These are phyloP conservation scores for Pythium sp. DNA, from an alignment of 352 stramenopile species.

Conservation along the genomic window DNA sequence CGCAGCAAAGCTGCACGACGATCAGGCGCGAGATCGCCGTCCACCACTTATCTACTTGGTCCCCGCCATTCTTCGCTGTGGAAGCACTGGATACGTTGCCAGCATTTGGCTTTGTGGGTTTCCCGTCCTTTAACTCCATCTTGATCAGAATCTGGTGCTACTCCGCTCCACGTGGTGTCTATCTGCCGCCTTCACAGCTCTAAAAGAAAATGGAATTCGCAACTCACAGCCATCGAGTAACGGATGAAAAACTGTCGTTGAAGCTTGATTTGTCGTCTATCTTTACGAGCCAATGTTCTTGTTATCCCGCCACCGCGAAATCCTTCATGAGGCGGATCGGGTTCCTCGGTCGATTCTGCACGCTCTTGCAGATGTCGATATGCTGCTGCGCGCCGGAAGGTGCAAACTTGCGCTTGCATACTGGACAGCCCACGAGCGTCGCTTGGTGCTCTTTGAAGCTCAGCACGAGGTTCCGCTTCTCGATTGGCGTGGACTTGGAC, in stretches of 20 bases:
- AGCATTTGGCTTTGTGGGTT: neutral
- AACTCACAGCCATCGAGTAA: neutral
- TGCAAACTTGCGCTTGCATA: constrained; percentile 77
- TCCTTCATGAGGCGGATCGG: constrained; percentile 59
- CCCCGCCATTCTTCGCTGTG: neutral
- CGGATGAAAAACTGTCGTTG: neutral
- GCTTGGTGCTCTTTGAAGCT: constrained; percentile 81
- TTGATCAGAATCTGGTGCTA: neutral
- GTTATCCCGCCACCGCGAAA: constrained; percentile 59
- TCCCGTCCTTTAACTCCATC: neutral
- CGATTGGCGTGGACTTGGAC: constrained; percentile 25
- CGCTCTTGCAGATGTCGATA: constrained; percentile 82
- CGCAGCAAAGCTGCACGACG: constrained; percentile 48
- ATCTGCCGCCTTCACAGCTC: neutral
- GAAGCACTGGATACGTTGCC: neutral
- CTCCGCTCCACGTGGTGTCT: neutral
- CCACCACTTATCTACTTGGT: constrained; percentile 39
- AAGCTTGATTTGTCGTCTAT: constrained; percentile 2
- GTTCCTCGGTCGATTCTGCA: constrained; percentile 80
- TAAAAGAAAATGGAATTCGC: neutral
- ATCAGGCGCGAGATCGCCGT: constrained; percentile 34
- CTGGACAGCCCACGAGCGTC: constrained; percentile 76
- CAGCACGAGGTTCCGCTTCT: constrained; percentile 60
- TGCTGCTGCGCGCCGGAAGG: constrained; percentile 80
- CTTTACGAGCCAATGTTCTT: neutral